Evolutionary conservation across 257 asterid genomes (phyloP).

Genomic region (Capsicum chinense): DNA sequence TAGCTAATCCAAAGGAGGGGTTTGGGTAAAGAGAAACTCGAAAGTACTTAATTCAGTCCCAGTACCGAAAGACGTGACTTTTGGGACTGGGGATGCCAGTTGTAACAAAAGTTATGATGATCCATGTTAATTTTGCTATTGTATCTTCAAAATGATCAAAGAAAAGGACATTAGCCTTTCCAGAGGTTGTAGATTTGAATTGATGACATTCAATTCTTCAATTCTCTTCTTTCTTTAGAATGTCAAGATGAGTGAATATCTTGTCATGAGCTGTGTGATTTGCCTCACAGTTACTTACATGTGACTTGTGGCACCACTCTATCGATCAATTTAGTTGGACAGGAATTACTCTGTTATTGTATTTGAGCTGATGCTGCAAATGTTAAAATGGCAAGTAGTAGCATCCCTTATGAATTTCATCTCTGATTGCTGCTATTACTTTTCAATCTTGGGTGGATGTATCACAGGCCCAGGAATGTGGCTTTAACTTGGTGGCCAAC

Average conservation of each 20-base stretch:
- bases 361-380: background rate
- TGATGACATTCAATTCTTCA: background rate
- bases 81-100: background rate
- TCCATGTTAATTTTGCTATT: constrained; percentile 6
- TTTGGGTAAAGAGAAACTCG: background rate
- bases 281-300: constrained; percentile 1
- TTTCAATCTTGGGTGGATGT: background rate
- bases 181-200: background rate
- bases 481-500: constrained; percentile 21
- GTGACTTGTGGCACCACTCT: constrained; percentile 16
- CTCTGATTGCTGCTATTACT: constrained; percentile 6
- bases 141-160: constrained; percentile 10
- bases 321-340: constrained; percentile 18
- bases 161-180: background rate
- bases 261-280: constrained; percentile 1
- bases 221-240: constrained; percentile 16
- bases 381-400: background rate
- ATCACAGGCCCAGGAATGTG: background rate
- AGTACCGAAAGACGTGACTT: background rate
- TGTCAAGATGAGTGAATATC: background rate
- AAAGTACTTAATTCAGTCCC: background rate
- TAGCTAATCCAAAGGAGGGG: background rate
- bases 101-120: background rate
- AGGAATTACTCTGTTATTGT: background rate
- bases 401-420: background rate